Evolutionary conservation across 2,329 filamentous ascomycete species (phyloP), one percentile per base, ranked within the genome.

Genomic region (Macrophomina tecta): DNA sequence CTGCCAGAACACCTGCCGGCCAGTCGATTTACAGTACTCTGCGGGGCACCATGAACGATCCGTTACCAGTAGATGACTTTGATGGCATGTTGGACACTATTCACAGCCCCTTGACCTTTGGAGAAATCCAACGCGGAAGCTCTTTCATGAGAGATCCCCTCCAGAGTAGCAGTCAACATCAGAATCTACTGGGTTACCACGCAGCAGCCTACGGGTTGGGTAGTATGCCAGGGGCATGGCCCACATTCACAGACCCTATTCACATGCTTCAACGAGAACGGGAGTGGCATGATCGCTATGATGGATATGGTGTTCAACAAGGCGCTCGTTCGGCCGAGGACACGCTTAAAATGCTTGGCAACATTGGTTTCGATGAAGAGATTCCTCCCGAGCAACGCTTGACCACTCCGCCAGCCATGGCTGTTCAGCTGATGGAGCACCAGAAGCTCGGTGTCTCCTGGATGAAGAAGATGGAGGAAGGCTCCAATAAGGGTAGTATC

Each of bases 381-480:
- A 75, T 81, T 49, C 78, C 78, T 1, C 74, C 74, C 23, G 84
- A 89, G 65, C 83, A 89, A 62, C 85, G 90, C 16, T 87, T 91
- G 67, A 86, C 86, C 30, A 93, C 90, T 0, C 92, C 92, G 0
- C 84, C 85, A 49, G 89, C 85, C 1, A 85, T 97, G 73, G 87
- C 83, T 67, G 88, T 87, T 67, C 81, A 85, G 0, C 82, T 97
- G 8, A 93, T 95, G 80, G 87, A 90, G 53, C 93, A 97, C 73
- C 94, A 97, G 74, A 89, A 91, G 72, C 81, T 94, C 18, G 92
- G 90, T 3, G 77, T 94, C 45, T 85, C 87, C 1, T 95, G 92
- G 92, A 86, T 95, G 80, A 88, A 88, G 72, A 85, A 86, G 6
- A 91, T 90, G 82, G 92, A 94, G 76, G 84, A 87, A 66, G 88